Evolutionary conservation across 2,329 filamentous ascomycete species (phyloP).

Genomic region (Colletotrichum nymphaeae): DNA sequence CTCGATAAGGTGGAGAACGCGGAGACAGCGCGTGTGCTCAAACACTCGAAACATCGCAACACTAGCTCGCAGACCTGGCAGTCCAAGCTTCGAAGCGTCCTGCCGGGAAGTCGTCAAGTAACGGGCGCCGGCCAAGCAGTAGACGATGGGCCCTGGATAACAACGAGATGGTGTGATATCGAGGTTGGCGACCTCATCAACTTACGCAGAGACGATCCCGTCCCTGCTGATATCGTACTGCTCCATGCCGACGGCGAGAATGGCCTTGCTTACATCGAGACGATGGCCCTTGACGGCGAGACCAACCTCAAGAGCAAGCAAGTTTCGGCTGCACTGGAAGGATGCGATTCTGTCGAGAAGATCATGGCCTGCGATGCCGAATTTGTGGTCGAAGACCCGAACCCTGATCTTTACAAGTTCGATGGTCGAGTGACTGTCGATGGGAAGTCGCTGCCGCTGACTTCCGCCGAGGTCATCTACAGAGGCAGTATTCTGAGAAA

Average conservation of each 20-base stretch:
- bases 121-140: slow-evolving; percentile 55
- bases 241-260: slow-evolving; percentile 83
- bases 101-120: slow-evolving; percentile 43
- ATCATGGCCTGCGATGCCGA: slow-evolving; percentile 68
- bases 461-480: slow-evolving; percentile 85
- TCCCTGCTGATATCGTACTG: slow-evolving; percentile 86
- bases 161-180: slow-evolving; percentile 56
- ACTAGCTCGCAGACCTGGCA: neutral
- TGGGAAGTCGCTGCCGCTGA: slow-evolving; percentile 74
- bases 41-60: slow-evolving; percentile 16
- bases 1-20: slow-evolving; percentile 86
- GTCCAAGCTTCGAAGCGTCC: slow-evolving; percentile 19
- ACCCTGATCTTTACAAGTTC: slow-evolving; percentile 81
- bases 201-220: slow-evolving; percentile 75
- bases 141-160: slow-evolving; percentile 60
- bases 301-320: slow-evolving; percentile 86
- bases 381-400: slow-evolving; percentile 81
- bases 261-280: slow-evolving; percentile 84
- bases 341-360: slow-evolving; percentile 64
- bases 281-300: slow-evolving; percentile 86
- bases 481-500: slow-evolving; percentile 88
- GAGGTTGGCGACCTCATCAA: slow-evolving; percentile 62
- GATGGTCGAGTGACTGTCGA: slow-evolving; percentile 74
- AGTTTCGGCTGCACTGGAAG: slow-evolving; percentile 69
- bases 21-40: slow-evolving; percentile 55